Evolutionary conservation across 306 rosid genomes (phyloP).

Genomic region (Elaeagnus macrophylla): DNA sequence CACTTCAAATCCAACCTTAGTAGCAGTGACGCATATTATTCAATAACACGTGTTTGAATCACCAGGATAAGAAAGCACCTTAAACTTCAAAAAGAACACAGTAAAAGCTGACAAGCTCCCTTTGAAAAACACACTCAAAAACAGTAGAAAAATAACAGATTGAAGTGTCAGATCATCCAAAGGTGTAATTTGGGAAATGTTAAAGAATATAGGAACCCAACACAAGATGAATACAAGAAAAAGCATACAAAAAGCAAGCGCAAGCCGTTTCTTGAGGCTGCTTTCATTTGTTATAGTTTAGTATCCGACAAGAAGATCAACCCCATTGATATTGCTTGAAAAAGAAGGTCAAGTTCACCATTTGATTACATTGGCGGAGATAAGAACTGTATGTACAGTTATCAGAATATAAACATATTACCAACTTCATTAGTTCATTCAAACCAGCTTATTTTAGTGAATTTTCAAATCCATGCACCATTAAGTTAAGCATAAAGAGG

Average conservation of each 20-base stretch:
- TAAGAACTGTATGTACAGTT: conserved; percentile 31
- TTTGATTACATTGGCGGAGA: conserved; percentile 24
- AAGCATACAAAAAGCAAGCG: too few species aligned
- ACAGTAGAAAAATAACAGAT: too few species aligned
- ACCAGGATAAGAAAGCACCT: background rate
- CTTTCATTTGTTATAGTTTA: conserved; percentile 17
- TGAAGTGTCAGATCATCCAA: conserved; percentile 12
- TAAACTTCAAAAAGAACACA: background rate
- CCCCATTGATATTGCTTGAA: conserved; percentile 8
- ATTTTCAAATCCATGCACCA: conserved; percentile 2
- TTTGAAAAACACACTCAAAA: conserved; percentile 15
- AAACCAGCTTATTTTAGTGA: conserved; percentile 6
- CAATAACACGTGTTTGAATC: too few species aligned
- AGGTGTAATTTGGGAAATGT: too few species aligned
- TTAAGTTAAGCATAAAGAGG: conserved; percentile 32
- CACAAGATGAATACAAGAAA: too few species aligned
- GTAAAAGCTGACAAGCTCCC: background rate
- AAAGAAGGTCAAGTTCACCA: conserved; percentile 13
- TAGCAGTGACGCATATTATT: too few species aligned
- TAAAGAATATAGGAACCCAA: too few species aligned
- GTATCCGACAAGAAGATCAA: background rate
- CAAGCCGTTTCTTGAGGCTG: too few species aligned
- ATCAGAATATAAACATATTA: conserved; percentile 2
- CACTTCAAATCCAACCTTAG: too few species aligned
- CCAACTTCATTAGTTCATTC: conserved; percentile 1